Evolutionary conservation across 1,284 basidiomycete species (phyloP).

Genomic region (Rhodotorula sp.): DNA sequence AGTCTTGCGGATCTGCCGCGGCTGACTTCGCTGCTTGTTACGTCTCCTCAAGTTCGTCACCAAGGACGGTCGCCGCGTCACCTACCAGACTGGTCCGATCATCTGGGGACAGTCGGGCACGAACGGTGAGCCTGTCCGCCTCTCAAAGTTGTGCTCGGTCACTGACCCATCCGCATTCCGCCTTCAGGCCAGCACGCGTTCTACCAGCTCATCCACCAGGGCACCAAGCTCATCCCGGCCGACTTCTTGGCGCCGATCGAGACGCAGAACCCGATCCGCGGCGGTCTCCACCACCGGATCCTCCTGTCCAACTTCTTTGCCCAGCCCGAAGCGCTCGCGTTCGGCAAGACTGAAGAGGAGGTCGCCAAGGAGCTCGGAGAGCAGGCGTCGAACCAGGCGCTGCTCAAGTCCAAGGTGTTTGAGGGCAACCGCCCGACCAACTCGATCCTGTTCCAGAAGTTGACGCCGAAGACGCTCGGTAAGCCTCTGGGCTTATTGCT

Average conservation of each 20-base stretch:
- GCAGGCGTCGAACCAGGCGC: constrained; percentile 70
- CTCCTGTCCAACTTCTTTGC: constrained; percentile 97
- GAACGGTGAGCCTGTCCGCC: constrained; percentile 58
- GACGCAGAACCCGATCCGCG: constrained; percentile 82
- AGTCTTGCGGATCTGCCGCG: not conserved
- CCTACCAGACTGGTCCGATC: constrained; percentile 98
- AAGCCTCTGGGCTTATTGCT: too few relatives aligned
- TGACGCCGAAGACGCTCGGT: constrained; percentile 89
- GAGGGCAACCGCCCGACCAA: constrained; percentile 97
- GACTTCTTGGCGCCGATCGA: constrained; percentile 96
- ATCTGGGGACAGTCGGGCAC: constrained; percentile 98
- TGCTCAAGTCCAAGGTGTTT: constrained; percentile 97
- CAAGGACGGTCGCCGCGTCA: constrained; percentile 84
- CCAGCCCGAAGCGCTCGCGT: constrained; percentile 74
- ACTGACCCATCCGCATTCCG: not conserved
- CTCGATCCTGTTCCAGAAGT: constrained; percentile 88
- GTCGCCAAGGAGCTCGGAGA: constrained; percentile 73
- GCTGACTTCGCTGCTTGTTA: not conserved
- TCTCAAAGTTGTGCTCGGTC: too few relatives aligned
- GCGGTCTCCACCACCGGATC: constrained; percentile 93
- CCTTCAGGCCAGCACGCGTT: constrained; percentile 83
- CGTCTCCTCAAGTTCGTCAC: constrained; percentile 63
- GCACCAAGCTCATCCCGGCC: constrained; percentile 47
- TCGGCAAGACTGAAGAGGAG: constrained; percentile 91
- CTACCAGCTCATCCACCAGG: constrained; percentile 59